A percentile compares a stretch with the other conserved stretches of the same genome.
Conservation (phyloP, 305 asterid species). For the Stenogyne calaminthoides region DNA sequence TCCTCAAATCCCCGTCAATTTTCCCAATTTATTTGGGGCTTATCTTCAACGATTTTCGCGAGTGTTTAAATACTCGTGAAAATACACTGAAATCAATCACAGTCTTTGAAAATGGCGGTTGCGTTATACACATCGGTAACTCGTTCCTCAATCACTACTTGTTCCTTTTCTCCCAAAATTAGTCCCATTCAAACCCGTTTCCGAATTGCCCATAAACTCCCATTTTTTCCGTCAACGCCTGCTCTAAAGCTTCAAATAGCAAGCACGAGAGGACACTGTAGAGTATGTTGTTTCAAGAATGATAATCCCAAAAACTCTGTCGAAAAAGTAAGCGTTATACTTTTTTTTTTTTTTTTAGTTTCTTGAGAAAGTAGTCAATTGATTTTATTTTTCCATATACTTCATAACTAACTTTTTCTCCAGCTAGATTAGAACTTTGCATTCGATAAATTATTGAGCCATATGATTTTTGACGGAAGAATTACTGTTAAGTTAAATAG, state of each 20-base stretch:
- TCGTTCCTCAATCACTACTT: constrained; percentile 40
- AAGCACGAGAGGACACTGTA: constrained; percentile 31
- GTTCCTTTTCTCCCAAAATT: constrained; percentile 34
- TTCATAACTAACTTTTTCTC: neutral
- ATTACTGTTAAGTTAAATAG: neutral
- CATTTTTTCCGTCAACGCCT: constrained; percentile 39
- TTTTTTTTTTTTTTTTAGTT: constrained; percentile 7
- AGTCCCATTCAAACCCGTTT: constrained; percentile 33
- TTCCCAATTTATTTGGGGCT: constrained; percentile 27
- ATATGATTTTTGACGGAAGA: constrained; percentile 3
- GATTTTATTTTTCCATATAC: neutral
- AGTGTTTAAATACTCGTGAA: neutral
- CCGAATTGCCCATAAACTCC: constrained; percentile 28
- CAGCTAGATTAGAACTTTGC: neutral
- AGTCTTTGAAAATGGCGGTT: constrained; percentile 38
- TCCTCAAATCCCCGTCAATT: neutral
- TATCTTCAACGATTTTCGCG: constrained; percentile 34
- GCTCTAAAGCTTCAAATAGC: constrained; percentile 38
- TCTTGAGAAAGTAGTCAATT: neutral
- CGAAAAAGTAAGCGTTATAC: constrained; percentile 41
- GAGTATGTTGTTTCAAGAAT: constrained; percentile 46
- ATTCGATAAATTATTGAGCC: neutral
- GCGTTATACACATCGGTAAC: constrained; percentile 40
- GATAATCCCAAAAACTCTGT: constrained; percentile 37
- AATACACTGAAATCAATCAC: constrained; percentile 12